These are phyloP conservation scores for Drosera capensis DNA, from an alignment of 148 eudicot species.

Conservation along the genomic window DNA sequence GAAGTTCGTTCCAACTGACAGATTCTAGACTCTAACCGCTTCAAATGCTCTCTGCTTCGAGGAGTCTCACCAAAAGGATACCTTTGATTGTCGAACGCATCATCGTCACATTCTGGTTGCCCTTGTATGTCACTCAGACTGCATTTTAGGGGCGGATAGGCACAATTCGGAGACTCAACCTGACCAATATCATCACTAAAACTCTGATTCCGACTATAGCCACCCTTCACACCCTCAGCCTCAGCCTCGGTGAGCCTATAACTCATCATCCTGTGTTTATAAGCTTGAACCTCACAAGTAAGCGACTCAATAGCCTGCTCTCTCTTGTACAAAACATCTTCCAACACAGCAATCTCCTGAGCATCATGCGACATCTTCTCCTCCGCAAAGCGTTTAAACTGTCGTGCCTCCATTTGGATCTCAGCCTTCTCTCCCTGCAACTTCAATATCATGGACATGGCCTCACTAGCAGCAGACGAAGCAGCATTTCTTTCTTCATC, in stretches of 20 bases:
- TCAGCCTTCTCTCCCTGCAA: conserved; percentile 92
- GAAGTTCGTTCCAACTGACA: conserved; percentile 68
- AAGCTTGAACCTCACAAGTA: conserved; percentile 66
- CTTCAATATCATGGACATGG: conserved; percentile 97
- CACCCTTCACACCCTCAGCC: conserved; percentile 44
- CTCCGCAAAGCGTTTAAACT: conserved; percentile 75
- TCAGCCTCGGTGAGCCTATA: conserved; percentile 66
- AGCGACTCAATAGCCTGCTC: conserved; percentile 64
- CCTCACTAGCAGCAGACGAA: conserved; percentile 87
- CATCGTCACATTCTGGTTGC: conserved; percentile 37
- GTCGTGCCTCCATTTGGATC: conserved; percentile 67
- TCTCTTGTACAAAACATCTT: conserved; percentile 68
- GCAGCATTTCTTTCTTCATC: conserved; percentile 95
- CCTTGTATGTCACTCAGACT: conserved; percentile 31
- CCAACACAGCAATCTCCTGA: conserved; percentile 43
- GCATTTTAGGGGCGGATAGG: conserved; percentile 74
- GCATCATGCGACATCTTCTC: conserved; percentile 79
- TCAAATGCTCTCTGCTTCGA: conserved; percentile 37
- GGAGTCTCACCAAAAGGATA: conserved; percentile 66
- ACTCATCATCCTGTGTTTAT: conserved; percentile 78
- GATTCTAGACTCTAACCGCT: conserved; percentile 59
- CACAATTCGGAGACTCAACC: conserved; percentile 27
- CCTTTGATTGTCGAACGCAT: conserved; percentile 44
- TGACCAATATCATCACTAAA: conserved; percentile 21
- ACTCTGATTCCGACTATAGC: conserved; percentile 28